phyloP scores from a whole-genome alignment of 1,139 yeast species.

The Saccharomyces hybrid region DNA sequence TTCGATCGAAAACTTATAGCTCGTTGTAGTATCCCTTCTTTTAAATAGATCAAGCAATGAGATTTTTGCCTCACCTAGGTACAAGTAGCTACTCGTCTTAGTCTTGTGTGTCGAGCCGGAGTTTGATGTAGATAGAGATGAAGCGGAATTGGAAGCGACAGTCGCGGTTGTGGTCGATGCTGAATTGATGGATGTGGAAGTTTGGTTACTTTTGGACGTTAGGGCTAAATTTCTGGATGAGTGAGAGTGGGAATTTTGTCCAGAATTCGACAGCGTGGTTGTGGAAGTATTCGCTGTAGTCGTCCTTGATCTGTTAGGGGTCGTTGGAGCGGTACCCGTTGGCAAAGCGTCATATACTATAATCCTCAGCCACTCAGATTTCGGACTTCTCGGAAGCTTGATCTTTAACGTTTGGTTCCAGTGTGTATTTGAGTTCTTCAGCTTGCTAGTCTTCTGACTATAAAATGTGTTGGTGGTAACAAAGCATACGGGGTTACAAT shows the following conservation, averaged over 20 bases:
- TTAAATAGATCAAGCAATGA: conserved; percentile 25
- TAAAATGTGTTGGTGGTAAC: conserved; percentile 24
- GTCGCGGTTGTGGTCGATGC: background rate
- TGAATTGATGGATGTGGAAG: background rate
- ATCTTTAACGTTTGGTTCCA: conserved; percentile 26
- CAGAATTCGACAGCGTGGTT: background rate
- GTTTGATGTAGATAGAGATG: background rate
- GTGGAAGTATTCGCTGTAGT: background rate
- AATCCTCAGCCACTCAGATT: conserved; percentile 23
- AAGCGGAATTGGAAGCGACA: background rate
- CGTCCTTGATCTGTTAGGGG: background rate
- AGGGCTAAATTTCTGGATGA: background rate
- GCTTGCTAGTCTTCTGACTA: conserved; percentile 19
- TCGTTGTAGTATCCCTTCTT: conserved; percentile 12
- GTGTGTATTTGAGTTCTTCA: conserved; percentile 17
- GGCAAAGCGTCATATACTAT: conserved; percentile 25
- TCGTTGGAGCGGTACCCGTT: background rate
- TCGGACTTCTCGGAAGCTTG: conserved; percentile 23
- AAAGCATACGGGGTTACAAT: conserved; percentile 27
- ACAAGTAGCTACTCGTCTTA: conserved; percentile 14
- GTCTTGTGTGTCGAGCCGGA: background rate
- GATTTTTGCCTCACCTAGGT: conserved; percentile 27
- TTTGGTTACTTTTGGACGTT: background rate
- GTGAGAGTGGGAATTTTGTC: conserved; percentile 1
- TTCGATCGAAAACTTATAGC: conserved; percentile 14